Percentiles rank a stretch among this genome's conserved stretches.
phyloP scores from a whole-genome alignment of 1,139 yeast species.

The Suhomyces atakaporum region DNA sequence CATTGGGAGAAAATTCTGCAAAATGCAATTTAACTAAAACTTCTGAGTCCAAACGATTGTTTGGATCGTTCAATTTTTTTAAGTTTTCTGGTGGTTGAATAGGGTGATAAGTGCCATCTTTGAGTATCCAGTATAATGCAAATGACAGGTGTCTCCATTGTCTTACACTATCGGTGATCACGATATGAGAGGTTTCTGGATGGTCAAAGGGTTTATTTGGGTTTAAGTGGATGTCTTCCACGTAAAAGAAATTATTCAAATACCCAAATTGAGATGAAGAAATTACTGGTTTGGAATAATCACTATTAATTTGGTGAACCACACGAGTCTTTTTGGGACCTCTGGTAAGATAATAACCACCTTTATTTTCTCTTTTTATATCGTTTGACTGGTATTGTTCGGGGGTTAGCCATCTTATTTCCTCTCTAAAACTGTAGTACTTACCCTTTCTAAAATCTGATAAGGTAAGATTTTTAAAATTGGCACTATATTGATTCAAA shows the following conservation, averaged over 20 bases:
- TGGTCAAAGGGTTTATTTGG: constrained; percentile 36
- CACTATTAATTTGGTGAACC: constrained; percentile 26
- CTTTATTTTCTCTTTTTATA: constrained; percentile 12
- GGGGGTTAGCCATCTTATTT: constrained; percentile 32
- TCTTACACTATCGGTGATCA: constrained; percentile 29
- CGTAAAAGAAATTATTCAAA: constrained; percentile 35
- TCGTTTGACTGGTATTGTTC: constrained; percentile 32
- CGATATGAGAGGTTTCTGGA: constrained; percentile 32
- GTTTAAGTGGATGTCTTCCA: constrained; percentile 32
- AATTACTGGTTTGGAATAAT: constrained; percentile 22
- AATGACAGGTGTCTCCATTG: constrained; percentile 77
- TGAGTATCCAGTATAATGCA: constrained; percentile 63
- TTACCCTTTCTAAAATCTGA: constrained; percentile 27
- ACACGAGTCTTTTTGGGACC: constrained; percentile 19
- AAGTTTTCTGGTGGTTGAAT: constrained; percentile 26
- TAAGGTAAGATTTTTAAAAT: constrained; percentile 34
- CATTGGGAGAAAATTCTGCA: constrained; percentile 77
- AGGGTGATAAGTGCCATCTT: constrained; percentile 39
- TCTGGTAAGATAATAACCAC: constrained; percentile 36
- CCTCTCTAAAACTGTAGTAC: constrained; percentile 21
- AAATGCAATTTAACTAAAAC: constrained; percentile 42
- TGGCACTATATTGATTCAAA: constrained; percentile 32
- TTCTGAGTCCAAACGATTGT: constrained; percentile 8
- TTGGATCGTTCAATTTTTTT: constrained; percentile 20
- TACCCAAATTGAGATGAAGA: constrained; percentile 32